A percentile compares a stretch with the other conserved stretches of the same genome.
Conservation (phyloP, 345 rosid genomes). For the Eucalyptus melliodora region DNA sequence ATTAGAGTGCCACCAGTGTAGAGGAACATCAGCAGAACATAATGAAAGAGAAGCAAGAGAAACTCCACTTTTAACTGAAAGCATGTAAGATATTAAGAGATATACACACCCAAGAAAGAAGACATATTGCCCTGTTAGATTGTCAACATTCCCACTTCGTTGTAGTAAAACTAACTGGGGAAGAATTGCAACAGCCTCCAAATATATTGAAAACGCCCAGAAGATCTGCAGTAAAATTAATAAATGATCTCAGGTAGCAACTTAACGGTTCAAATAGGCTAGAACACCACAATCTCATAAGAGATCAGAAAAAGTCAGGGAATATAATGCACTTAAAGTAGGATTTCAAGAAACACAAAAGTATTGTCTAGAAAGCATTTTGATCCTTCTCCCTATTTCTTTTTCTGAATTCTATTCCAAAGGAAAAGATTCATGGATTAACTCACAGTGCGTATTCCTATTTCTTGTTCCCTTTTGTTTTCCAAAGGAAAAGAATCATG, state of each 20-base stretch:
- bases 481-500: neutral
- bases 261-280: neutral
- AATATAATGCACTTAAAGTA: neutral
- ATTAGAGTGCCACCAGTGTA: neutral
- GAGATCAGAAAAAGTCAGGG: neutral
- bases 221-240: conserved; percentile 30
- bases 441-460: neutral
- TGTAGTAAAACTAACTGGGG: conserved; percentile 88
- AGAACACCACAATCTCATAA: neutral
- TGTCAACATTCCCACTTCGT: conserved; percentile 92
- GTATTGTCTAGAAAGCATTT: neutral
- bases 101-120: conserved; percentile 80
- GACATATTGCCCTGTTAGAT: conserved; percentile 91
- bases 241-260: neutral
- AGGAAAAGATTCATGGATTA: neutral
- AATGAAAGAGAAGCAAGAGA: neutral
- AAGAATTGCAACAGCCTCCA: conserved; percentile 96
- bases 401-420: neutral
- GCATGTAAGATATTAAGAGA: neutral
- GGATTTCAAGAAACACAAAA: neutral
- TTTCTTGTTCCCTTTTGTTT: neutral
- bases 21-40: neutral
- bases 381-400: neutral
- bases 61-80: neutral
- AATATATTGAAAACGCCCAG: conserved; percentile 90